Evolutionary conservation across 2,329 filamentous ascomycete genomes (phyloP), one percentile per base, ranked within the genome.

Genomic region (Ophiocordyceps unilateralis): DNA sequence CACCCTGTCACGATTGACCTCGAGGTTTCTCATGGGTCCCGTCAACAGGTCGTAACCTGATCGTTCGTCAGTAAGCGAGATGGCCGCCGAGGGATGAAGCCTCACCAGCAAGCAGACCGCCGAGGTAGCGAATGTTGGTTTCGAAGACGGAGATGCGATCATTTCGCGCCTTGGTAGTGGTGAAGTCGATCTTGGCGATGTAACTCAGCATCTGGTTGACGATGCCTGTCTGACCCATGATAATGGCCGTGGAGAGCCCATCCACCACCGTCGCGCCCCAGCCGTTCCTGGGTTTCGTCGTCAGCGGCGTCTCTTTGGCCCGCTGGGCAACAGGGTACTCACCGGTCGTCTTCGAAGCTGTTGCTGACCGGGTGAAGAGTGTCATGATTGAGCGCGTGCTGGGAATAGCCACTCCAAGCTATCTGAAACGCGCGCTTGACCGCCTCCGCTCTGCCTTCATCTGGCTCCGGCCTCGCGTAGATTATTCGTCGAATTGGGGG

Each of bases 201-300:
- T 78, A 79, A 6, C 80, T 66, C 19, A 93, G 60, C 48, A 93
- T 87, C 43, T 77, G 66, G 37, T 78, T 64, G 14, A 91, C 77
- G 21, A 83, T 76, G 15, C 78, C 66, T 23, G 67, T 63, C 39
- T 84, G 70, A 34, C 72, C 69, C 82, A 93, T 89, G 21, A 93
- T 60, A 41, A 88, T 66, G 8, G 85, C 85, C 0, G 86, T 93
- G 46, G 76, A 81, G 40, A 93, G 66, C 2, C 83, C 82, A 57
- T 93, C 86, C 14, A 91, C 72, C 1, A 84, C 83, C 37, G 79
- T 87, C 24, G 84, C 83, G 21, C 85, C 86, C 86, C 86, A 93
- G 43, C 76, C 80, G 54, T 88, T 88, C 47, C 83, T 88, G 45
- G 36, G 3, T 36, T 4, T 2, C 17, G 2, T 40, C 14, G 22